A percentile compares a stretch with the other conserved stretches of the same genome.
Conservation (phyloP, 495 filamentous ascomycete genomes). For the Aspergillus carlsbadensis region DNA sequence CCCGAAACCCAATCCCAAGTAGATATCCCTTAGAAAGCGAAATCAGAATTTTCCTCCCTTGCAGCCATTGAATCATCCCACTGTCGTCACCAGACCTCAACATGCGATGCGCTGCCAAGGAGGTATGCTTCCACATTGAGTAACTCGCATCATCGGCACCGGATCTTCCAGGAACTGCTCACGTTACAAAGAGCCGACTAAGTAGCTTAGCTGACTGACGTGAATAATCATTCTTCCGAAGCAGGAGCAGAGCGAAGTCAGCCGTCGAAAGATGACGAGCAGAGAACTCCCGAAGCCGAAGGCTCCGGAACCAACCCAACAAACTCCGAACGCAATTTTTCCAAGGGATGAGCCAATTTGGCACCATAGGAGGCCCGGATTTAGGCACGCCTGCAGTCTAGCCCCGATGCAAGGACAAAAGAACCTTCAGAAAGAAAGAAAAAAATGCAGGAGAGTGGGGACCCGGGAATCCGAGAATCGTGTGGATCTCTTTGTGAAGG, state of each 20-base stretch:
- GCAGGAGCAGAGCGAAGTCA: background rate
- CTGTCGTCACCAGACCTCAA: background rate
- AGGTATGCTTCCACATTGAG: background rate
- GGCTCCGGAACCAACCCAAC: conserved; percentile 7
- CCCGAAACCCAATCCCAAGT: too few relatives aligned
- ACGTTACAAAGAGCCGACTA: too few relatives aligned
- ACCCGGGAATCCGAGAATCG: background rate
- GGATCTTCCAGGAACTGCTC: background rate
- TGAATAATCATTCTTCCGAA: background rate
- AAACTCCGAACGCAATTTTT: conserved; percentile 19
- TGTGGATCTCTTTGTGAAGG: background rate
- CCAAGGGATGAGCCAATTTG: conserved; percentile 22
- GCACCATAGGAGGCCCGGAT: conserved; percentile 16
- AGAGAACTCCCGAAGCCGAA: background rate
- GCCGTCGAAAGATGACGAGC: background rate
- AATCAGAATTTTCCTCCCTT: conserved; percentile 5
- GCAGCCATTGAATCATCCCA: conserved; percentile 6
- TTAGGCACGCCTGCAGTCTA: conserved; percentile 18
- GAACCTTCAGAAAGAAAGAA: too few relatives aligned
- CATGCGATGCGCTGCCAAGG: background rate
- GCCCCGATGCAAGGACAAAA: background rate
- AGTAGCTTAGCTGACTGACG: background rate
- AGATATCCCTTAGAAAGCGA: background rate
- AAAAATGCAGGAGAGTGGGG: conserved; percentile 3
- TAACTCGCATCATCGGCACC: background rate